Conservation (phyloP, 805 yeast species). For the Ogataea chonburiensis region DNA sequence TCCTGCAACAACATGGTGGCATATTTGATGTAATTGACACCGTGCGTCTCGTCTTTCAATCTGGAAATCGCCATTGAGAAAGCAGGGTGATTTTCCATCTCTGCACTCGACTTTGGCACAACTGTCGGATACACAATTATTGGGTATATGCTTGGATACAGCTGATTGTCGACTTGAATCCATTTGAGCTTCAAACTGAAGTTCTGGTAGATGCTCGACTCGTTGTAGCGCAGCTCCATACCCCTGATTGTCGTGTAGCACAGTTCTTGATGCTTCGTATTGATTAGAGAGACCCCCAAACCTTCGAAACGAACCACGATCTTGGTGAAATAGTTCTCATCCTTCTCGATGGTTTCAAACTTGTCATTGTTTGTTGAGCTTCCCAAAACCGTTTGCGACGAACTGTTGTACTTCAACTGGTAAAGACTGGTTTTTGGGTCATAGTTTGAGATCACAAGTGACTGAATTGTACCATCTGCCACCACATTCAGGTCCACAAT, state of each 20-base stretch:
- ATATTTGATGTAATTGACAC: slow-evolving; percentile 85
- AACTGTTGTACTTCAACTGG: slow-evolving; percentile 43
- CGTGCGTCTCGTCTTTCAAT: slow-evolving; percentile 86
- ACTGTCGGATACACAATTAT: slow-evolving; percentile 87
- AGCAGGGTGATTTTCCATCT: slow-evolving; percentile 86
- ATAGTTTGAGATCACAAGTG: slow-evolving; percentile 78
- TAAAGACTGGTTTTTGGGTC: slow-evolving; percentile 77
- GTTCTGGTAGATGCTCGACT: slow-evolving; percentile 81
- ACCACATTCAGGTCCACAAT: slow-evolving; percentile 87
- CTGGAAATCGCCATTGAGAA: slow-evolving; percentile 81
- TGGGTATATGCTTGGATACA: slow-evolving; percentile 85
- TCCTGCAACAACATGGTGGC: slow-evolving; percentile 90
- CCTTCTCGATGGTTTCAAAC: slow-evolving; percentile 55
- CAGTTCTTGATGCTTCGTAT: slow-evolving; percentile 67
- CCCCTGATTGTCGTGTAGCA: slow-evolving; percentile 84
- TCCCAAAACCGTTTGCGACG: slow-evolving; percentile 23
- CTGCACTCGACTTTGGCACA: slow-evolving; percentile 78
- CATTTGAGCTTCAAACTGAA: slow-evolving; percentile 81
- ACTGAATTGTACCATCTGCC: slow-evolving; percentile 95
- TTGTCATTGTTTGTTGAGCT: slow-evolving; percentile 38
- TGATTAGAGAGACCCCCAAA: slow-evolving; percentile 81
- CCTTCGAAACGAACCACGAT: slow-evolving; percentile 74
- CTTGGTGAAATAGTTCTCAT: slow-evolving; percentile 51
- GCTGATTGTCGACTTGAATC: slow-evolving; percentile 92
- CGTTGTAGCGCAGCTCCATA: slow-evolving; percentile 73